Percentiles rank a stretch among this genome's conserved stretches.
Conservation (phyloP, 257 asterid species). For the Solanum neorickii region DNA sequence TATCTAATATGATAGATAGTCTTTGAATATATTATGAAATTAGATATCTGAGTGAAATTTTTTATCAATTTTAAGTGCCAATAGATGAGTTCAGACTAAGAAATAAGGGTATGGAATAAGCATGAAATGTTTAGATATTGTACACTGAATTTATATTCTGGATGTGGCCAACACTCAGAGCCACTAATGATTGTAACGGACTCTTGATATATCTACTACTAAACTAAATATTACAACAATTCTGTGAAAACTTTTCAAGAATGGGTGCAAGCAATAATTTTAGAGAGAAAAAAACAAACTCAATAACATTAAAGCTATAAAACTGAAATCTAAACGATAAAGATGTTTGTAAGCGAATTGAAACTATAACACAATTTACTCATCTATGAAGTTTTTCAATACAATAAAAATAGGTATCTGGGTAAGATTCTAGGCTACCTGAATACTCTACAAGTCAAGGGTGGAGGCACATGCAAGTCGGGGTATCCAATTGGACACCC, state of each 20-base stretch:
- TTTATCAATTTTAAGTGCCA: rapidly evolving
- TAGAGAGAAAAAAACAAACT: neutral
- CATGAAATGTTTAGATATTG: neutral
- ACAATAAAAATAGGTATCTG: too few relatives aligned
- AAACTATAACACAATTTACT: neutral
- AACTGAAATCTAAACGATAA: too few relatives aligned
- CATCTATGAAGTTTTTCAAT: neutral
- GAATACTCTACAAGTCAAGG: neutral
- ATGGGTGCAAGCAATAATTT: neutral
- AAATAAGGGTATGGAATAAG: neutral
- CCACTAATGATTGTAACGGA: neutral
- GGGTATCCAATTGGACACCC: neutral
- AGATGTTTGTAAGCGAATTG: neutral
- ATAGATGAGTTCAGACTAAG: neutral
- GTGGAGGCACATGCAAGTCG: neutral
- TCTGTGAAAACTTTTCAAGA: neutral
- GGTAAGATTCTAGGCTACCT: neutral
- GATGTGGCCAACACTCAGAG: rapidly evolving
- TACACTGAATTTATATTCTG: too few relatives aligned
- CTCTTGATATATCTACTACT: neutral
- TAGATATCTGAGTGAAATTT: too few relatives aligned
- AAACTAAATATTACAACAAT: neutral
- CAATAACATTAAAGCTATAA: neutral
- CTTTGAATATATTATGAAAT: too few relatives aligned
- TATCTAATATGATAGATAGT: neutral